Evolutionary conservation across 768 basidiomycete species (phyloP), one percentile per base, ranked within the genome.

Genomic region (Sarcomyxa edulis): DNA sequence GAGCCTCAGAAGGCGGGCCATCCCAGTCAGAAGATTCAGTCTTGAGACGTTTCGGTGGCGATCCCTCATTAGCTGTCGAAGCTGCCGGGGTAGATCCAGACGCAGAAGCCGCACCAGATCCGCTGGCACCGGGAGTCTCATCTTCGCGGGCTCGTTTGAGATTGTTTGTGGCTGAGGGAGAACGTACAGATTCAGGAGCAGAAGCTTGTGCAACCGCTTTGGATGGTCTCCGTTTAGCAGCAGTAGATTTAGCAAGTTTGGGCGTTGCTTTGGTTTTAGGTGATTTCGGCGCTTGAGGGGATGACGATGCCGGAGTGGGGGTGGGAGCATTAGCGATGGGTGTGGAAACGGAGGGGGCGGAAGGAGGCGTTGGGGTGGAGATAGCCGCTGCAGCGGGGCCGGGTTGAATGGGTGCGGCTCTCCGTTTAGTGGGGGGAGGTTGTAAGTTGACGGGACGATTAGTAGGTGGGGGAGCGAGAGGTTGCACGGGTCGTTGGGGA

Each of bases 1-100:
- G 50, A 18, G 63, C 68, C 29, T 81, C 76, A 45, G 64, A 78
- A 11, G 71, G 61, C 18, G 73, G 65, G 7, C 74, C 72, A 32
- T 84, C 81, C 78, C 79, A 85, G 35, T 87, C 71, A 31, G 82
- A 80, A 79, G 81, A 86, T 38, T 88, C 83, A 15, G 72, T 76
- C 66, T 82, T 84, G 34, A 60, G 53, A 32, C 81, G 76, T 61
- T 88, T 88, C 10, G 85, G 81, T 5, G 84, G 79, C 6, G 82
- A 83, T 6, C 74, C 76, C 39, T 77, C 73, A 46, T 66, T 69
- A 3, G 56, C 58, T 31, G 55, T 41, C 21, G 54, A 40, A 33
- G 64, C 55, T 37, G 56, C 51, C 7, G 65, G 51, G 40, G 53
- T 59, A 3, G 60, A 48, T 8, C 43, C 61, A 19, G 54, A 47